Evolutionary conservation across 148 eudicot species (phyloP), one percentile per base, ranked within the genome.

Genomic region (Fagopyrum tataricum): DNA sequence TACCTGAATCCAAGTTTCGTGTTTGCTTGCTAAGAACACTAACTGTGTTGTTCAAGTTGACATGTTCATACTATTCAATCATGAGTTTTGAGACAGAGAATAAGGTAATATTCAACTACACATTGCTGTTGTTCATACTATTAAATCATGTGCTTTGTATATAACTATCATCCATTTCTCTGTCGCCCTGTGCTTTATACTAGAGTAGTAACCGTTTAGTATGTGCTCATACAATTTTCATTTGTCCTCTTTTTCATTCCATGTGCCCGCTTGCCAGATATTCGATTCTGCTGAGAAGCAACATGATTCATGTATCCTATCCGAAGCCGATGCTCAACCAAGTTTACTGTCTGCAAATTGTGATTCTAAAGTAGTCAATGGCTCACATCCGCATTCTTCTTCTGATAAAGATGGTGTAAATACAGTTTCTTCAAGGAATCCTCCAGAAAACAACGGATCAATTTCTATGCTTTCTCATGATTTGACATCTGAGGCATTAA

Each of bases 1-100:
- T 95, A 83, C 97, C 97, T 72, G 99, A 95, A 85, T 87, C 97
- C 52, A 92, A 91, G 86, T 90, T 91, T 81, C 86, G 97, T 79
- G 86, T 83, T 72, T 92, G 96, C 78, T 88, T 95, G 76, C 75
- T 90, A 59, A 87, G 82, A 77, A 88, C 91, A n/a, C 87, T 91
- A 73, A 87, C 92, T 55, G 89, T 84, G 31, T 84, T 95, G 44
- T 95, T 91, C 82, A 86, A 82, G 85, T 81, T 95, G 82, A 90
- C 92, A 94, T 84, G 89, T 71, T 90, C 97, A 44, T 95, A 91
- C 80, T 76, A 87, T 83, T 89, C 93, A 71, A 88, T 92, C 70
- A 87, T 87, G 92, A 90, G 86, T 81, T 92, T 90, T 82, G 83
- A 92, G 70, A 86, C 86, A 15, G 90, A 85, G 76, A 81, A 79